A percentile compares a stretch with the other conserved stretches of the same genome.
These are phyloP conservation scores for Colletotrichum eremochloae DNA, from an alignment of 2,329 filamentous ascomycete species.

Conservation along the genomic window DNA sequence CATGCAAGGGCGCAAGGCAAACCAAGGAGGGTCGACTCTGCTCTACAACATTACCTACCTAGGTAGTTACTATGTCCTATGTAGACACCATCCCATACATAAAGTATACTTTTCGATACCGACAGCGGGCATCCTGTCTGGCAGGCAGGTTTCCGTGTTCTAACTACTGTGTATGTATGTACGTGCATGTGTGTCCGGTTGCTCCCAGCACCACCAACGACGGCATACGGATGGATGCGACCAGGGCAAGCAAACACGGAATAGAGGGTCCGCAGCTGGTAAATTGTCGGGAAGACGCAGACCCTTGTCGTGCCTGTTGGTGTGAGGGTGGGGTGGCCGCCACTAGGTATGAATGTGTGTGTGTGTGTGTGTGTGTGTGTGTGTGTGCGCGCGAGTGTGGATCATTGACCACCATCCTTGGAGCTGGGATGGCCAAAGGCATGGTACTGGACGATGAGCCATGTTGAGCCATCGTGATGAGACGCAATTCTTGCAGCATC, in stretches of 20 bases:
- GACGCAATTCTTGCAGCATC: conserved; percentile 12
- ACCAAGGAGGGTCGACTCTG: background rate
- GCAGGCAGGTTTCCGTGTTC: too few species aligned
- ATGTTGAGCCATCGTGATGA: conserved; percentile 26
- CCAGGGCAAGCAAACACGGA: background rate
- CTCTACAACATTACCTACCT: too few species aligned
- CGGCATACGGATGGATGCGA: conserved; percentile 13
- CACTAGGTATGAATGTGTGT: too few species aligned
- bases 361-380: background rate
- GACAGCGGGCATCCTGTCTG: background rate
- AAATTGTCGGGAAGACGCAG: conserved; percentile 27
- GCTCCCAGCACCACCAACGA: background rate
- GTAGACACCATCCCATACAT: too few species aligned
- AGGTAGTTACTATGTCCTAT: too few species aligned
- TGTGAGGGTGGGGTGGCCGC: conserved; percentile 20
- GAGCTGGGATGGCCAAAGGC: background rate
- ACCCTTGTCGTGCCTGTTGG: background rate
- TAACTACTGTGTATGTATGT: conserved; percentile 3
- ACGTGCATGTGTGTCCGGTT: background rate
- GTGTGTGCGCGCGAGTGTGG: conserved; percentile 22
- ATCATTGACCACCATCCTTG: conserved; percentile 13
- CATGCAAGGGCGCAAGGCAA: background rate
- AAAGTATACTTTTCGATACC: too few species aligned
- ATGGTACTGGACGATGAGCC: conserved; percentile 14
- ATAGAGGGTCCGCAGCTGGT: conserved; percentile 17